Conservation (phyloP, 139 green algal species). For the Bryopsis sp. region DNA sequence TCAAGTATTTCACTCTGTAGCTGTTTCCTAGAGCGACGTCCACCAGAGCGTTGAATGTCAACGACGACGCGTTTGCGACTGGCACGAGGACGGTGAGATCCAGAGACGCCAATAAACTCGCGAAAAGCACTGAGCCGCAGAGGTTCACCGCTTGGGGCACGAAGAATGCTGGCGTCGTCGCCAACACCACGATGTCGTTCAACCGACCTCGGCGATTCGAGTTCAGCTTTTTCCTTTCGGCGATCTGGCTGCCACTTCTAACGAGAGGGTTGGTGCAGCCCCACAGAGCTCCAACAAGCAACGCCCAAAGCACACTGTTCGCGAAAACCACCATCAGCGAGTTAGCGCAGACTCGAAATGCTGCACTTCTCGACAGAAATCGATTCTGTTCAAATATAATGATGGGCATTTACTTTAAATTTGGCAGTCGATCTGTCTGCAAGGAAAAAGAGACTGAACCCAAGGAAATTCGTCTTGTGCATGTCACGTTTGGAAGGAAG, state of each 20-base stretch:
- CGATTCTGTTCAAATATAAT: too few relatives aligned
- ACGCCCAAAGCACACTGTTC: background rate
- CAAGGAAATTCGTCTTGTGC: too few relatives aligned
- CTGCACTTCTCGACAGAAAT: too few relatives aligned
- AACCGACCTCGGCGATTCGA: conserved; percentile 23
- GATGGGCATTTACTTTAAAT: too few relatives aligned
- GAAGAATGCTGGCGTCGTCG: background rate
- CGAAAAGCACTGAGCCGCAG: conserved; percentile 41
- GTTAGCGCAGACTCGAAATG: too few relatives aligned
- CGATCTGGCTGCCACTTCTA: conserved; percentile 26
- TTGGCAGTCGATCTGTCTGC: too few relatives aligned
- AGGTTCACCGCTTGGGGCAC: conserved; percentile 38
- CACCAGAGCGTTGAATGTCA: conserved; percentile 48
- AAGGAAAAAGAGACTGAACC: too few relatives aligned
- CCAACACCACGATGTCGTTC: background rate
- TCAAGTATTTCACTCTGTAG: conserved; percentile 23
- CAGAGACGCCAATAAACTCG: conserved; percentile 20
- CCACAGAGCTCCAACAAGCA: conserved; percentile 44
- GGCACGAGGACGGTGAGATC: conserved; percentile 47
- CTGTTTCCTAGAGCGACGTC: conserved; percentile 53
- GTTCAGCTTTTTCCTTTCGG: conserved; percentile 20
- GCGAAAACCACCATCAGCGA: too few relatives aligned
- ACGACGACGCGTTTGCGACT: conserved; percentile 52
- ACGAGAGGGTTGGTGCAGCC: conserved; percentile 61
- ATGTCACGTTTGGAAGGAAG: too few relatives aligned